A percentile compares a stretch with the other conserved stretches of the same genome.
phyloP scores from a whole-genome alignment of 2,329 filamentous ascomycete genomes.

The Metarhizium album region DNA sequence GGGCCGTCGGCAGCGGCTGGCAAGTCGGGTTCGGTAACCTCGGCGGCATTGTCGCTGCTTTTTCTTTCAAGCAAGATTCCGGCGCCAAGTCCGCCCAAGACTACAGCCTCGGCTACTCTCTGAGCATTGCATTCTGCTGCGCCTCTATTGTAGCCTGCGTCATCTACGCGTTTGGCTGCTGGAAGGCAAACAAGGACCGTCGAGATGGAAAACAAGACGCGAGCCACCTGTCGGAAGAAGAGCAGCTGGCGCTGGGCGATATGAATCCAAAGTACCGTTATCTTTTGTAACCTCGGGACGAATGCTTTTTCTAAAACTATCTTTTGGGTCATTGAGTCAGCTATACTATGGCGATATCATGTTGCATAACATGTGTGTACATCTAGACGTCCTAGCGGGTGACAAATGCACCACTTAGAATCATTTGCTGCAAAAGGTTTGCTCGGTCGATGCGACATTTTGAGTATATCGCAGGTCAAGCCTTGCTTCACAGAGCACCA shows the following conservation, averaged over 20 bases:
- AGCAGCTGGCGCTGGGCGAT: constrained; percentile 52
- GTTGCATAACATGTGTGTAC: too few relatives aligned
- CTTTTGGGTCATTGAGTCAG: not conserved
- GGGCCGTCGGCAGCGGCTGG: constrained; percentile 63
- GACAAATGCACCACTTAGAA: too few relatives aligned
- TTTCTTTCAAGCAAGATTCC: constrained; percentile 55
- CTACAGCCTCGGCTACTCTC: constrained; percentile 54
- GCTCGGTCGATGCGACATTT: too few relatives aligned
- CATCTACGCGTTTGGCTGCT: constrained; percentile 49
- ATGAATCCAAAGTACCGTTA: constrained; percentile 50
- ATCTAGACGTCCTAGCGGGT: too few relatives aligned
- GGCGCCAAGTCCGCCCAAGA: constrained; percentile 59
- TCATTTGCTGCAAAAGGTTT: too few relatives aligned
- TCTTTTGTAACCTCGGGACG: constrained; percentile 35
- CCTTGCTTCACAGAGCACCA: too few relatives aligned
- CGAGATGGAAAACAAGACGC: constrained; percentile 34
- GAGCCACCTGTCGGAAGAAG: constrained; percentile 42
- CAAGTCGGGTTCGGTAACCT: constrained; percentile 72
- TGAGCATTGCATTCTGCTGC: constrained; percentile 52
- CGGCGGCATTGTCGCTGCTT: constrained; percentile 69
- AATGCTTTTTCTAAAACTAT: too few relatives aligned
- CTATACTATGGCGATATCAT: too few relatives aligned
- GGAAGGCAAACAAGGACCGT: constrained; percentile 49
- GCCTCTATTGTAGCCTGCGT: constrained; percentile 54
- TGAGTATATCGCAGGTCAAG: too few relatives aligned